Conservation (phyloP, 129 eudicot genomes). For the Centrapalus pauciflorus region DNA sequence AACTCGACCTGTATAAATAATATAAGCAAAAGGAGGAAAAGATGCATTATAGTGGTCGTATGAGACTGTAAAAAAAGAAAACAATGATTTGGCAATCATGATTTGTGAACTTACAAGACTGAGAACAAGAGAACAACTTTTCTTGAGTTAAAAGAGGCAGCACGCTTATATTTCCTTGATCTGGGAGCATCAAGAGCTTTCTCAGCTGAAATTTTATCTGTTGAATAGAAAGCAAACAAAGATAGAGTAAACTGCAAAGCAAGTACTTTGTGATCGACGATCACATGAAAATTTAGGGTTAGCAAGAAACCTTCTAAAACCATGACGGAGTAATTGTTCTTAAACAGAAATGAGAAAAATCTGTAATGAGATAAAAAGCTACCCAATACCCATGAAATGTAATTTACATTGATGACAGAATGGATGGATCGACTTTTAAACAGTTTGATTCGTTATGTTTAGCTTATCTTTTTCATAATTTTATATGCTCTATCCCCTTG, state of each 20-base stretch:
- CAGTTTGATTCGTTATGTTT: too few species aligned
- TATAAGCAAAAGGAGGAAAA: not conserved
- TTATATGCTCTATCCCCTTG: too few species aligned
- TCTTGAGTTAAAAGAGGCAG: constrained; percentile 72
- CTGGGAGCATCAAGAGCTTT: constrained; percentile 46
- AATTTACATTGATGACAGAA: too few species aligned
- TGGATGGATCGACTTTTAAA: too few species aligned
- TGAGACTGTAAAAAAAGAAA: not conserved
- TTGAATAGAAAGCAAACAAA: not conserved
- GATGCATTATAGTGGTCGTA: not conserved
- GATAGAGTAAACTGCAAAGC: not conserved
- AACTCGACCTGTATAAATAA: constrained; percentile 56
- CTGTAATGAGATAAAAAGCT: too few species aligned
- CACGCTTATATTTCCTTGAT: constrained; percentile 73
- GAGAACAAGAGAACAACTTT: constrained; percentile 83
- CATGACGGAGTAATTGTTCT: too few species aligned
- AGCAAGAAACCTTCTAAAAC: too few species aligned
- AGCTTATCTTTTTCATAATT: too few species aligned
- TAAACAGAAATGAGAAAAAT: too few species aligned
- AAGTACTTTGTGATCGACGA: not conserved
- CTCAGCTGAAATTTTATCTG: constrained; percentile 56
- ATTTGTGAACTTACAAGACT: constrained; percentile 53
- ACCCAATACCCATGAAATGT: too few species aligned
- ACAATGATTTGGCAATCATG: not conserved
- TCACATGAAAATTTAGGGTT: not conserved